Percentiles rank a stretch among this genome's conserved stretches.
phyloP scores from a whole-genome alignment of 495 filamentous ascomycete genomes.

The Hypoxylon fuscum region DNA sequence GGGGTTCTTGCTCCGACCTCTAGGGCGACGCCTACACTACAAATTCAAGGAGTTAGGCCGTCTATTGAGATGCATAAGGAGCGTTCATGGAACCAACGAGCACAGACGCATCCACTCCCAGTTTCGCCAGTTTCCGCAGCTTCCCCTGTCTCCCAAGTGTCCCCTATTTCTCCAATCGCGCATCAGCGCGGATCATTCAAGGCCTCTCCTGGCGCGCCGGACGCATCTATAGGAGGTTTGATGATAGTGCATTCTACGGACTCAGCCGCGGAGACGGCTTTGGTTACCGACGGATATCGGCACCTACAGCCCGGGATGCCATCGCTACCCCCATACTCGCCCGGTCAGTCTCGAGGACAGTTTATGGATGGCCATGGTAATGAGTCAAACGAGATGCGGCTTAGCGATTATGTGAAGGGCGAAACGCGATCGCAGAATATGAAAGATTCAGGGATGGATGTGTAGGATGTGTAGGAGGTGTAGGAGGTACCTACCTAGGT shows the following conservation, averaged over 20 bases:
- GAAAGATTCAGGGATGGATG: conserved; percentile 43
- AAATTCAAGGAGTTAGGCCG: conserved; percentile 8
- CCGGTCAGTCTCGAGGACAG: conserved; percentile 24
- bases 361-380: conserved; percentile 49
- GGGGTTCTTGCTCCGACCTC: conserved; percentile 15
- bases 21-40: conserved; percentile 12
- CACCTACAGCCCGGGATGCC: conserved; percentile 35
- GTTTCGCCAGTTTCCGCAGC: conserved; percentile 34
- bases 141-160: conserved; percentile 32
- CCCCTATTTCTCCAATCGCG: conserved; percentile 26
- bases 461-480: no score
- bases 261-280: conserved; percentile 39
- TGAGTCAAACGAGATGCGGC: conserved; percentile 49
- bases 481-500: no score
- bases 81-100: conserved; percentile 4
- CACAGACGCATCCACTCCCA: conserved; percentile 6
- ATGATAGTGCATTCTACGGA: conserved; percentile 37
- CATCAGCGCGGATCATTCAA: conserved; percentile 19
- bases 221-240: conserved; percentile 18
- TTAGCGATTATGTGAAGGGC: conserved; percentile 53
- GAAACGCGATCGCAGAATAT: conserved; percentile 49
- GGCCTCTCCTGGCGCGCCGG: conserved; percentile 13
- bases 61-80: conserved; percentile 2
- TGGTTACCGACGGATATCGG: conserved; percentile 48
- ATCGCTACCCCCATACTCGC: conserved; percentile 39